phyloP scores from a whole-genome alignment of 208 protist species.

The Acanthamoeba castellanii region DNA sequence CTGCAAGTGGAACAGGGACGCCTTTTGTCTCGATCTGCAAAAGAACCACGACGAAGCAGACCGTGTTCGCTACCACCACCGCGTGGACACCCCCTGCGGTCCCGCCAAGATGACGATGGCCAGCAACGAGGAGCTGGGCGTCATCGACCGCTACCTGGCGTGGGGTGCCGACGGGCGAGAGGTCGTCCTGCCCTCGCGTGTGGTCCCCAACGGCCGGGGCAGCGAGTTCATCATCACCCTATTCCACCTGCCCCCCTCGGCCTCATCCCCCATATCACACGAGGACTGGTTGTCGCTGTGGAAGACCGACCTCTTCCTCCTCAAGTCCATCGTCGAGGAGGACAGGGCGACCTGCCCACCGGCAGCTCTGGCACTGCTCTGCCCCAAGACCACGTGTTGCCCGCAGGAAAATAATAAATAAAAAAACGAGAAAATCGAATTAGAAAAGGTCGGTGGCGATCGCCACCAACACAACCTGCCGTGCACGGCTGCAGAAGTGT shows the following conservation, averaged over 20 bases:
- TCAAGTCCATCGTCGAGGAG: conserved; percentile 22
- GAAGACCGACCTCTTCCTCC: conserved; percentile 28
- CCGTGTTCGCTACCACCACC: neutral
- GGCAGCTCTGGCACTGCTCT: neutral
- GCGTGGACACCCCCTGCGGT: neutral
- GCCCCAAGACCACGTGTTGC: neutral
- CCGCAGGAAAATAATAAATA: neutral
- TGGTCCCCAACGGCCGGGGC: conserved; percentile 12
- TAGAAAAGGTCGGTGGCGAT: neutral
- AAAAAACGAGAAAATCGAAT: neutral
- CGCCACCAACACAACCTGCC: too few species aligned
- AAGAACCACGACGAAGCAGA: neutral
- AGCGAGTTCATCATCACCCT: conserved; percentile 30
- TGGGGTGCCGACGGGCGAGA: neutral
- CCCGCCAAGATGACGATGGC: neutral
- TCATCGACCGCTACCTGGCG: neutral
- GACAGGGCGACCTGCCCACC: neutral
- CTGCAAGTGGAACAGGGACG: neutral
- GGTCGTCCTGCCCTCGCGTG: neutral
- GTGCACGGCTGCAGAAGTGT: too few species aligned
- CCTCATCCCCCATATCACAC: neutral
- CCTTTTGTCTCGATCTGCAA: neutral
- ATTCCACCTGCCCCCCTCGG: neutral
- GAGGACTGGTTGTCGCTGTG: conserved; percentile 29
- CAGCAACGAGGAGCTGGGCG: neutral